Percentiles rank a stretch among this genome's conserved stretches.
Evolutionary conservation across 148 eudicot genomes (phyloP).

Genomic region (Rhododendron molle): DNA sequence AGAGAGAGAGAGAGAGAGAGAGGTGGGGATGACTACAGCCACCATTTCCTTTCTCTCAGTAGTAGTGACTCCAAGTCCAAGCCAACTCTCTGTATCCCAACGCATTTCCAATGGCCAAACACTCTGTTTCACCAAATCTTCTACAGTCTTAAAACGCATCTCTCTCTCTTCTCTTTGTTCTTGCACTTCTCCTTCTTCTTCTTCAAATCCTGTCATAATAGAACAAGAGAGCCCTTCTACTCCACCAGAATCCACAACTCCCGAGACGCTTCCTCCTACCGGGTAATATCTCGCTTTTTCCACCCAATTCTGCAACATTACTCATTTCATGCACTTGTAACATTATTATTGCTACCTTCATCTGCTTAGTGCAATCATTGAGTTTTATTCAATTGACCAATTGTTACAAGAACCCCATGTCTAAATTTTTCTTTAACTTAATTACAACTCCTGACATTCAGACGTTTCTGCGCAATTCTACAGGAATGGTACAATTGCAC

Average conservation of each 20-base stretch:
- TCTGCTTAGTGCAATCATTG: background rate
- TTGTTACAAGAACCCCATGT: background rate
- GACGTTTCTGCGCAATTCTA: no score
- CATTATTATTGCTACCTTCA: background rate
- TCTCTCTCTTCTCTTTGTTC: background rate
- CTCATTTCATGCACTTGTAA: background rate
- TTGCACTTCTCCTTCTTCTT: slow-evolving; percentile 5
- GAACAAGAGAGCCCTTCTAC: slow-evolving; percentile 18
- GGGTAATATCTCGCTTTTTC: slow-evolving; percentile 19
- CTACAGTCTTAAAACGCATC: background rate
- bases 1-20: background rate
- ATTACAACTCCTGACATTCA: background rate
- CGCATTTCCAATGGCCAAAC: slow-evolving; percentile 3
- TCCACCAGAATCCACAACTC: slow-evolving; percentile 9
- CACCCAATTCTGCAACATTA: background rate
- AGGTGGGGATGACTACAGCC: background rate
- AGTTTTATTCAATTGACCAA: background rate
- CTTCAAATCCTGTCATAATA: slow-evolving; percentile 21
- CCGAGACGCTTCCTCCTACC: slow-evolving; percentile 26
- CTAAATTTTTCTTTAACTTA: background rate
- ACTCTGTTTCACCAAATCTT: background rate
- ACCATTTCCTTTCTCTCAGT: background rate
- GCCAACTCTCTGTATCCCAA: background rate
- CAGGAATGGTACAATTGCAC: no score
- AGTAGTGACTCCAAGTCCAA: background rate